A percentile compares a stretch with the other conserved stretches of the same genome.
phyloP scores from a whole-genome alignment of 225 moss, liverwort and hornwort genomes.

The Sphagnum contortum region DNA sequence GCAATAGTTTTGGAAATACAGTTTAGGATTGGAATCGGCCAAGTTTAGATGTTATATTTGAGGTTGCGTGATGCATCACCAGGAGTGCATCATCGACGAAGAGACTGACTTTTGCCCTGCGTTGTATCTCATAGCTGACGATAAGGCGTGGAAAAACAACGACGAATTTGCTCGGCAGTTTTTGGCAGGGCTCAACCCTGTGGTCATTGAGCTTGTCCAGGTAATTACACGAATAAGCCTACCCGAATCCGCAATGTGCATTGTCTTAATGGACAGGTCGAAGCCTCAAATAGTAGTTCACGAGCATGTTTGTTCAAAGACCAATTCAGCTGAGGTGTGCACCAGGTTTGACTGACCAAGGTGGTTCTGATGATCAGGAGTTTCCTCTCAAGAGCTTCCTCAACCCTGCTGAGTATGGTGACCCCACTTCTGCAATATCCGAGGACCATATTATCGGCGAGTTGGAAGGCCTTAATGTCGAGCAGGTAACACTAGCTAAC shows the following conservation, averaged over 20 bases:
- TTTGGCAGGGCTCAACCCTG: constrained; percentile 40
- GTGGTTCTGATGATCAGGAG: constrained; percentile 13
- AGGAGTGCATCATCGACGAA: background rate
- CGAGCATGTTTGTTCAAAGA: constrained; percentile 1
- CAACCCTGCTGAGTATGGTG: constrained; percentile 7
- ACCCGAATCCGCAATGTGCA: too few species aligned
- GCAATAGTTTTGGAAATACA: background rate
- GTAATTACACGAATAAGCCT: constrained; percentile 2
- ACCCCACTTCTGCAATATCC: constrained; percentile 23
- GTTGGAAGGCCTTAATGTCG: constrained; percentile 14
- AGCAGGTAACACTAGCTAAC: constrained; percentile 5
- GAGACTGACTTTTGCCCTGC: background rate
- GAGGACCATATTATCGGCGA: constrained; percentile 15
- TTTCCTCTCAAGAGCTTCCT: constrained; percentile 41
- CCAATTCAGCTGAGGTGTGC: background rate
- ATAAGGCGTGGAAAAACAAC: constrained; percentile 14
- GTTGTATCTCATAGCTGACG: background rate
- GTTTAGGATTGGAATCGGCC: background rate
- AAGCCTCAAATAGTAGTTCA: background rate
- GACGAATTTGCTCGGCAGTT: constrained; percentile 38
- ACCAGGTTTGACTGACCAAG: too few species aligned
- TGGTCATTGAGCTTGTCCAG: constrained; percentile 19
- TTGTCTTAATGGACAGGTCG: background rate
- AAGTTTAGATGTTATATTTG: background rate
- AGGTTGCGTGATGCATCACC: background rate